Evolutionary conservation across 805 yeast genomes (phyloP).

Genomic region (Priceomyces medius): DNA sequence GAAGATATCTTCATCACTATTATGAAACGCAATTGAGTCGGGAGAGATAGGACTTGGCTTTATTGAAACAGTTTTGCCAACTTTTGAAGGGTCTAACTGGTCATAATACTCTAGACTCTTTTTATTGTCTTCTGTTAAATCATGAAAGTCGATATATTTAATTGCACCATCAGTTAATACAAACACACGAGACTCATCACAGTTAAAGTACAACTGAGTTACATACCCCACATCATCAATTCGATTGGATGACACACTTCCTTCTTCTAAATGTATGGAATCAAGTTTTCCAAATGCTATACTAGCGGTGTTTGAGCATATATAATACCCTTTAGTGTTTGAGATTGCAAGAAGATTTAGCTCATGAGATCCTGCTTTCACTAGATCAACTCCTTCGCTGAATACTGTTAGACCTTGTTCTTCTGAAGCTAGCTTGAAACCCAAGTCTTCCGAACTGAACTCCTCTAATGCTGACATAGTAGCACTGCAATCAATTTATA

Average conservation of each 20-base stretch:
- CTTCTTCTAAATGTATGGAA: background rate
- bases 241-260: background rate
- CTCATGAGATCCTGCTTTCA: constrained; percentile 11
- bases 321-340: constrained; percentile 24
- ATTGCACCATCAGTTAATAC: constrained; percentile 22
- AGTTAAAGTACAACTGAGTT: constrained; percentile 26
- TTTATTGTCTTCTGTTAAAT: constrained; percentile 1
- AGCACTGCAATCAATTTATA: background rate
- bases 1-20: constrained; percentile 12
- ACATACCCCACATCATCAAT: constrained; percentile 8
- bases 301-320: constrained; percentile 28
- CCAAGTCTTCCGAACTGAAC: constrained; percentile 35
- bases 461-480: constrained; percentile 15
- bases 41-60: constrained; percentile 19
- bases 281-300: constrained; percentile 7
- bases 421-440: constrained; percentile 30
- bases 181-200: constrained; percentile 27
- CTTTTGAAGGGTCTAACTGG: constrained; percentile 1
- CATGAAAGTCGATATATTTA: constrained; percentile 7
- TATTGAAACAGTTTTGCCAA: constrained; percentile 15
- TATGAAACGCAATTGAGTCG: constrained; percentile 14
- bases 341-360: constrained; percentile 29
- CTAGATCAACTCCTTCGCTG: constrained; percentile 24
- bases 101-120: constrained; percentile 10
- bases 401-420: constrained; percentile 26